phyloP scores from a whole-genome alignment of 2,329 filamentous ascomycete genomes.

The Fusarium sp. region DNA sequence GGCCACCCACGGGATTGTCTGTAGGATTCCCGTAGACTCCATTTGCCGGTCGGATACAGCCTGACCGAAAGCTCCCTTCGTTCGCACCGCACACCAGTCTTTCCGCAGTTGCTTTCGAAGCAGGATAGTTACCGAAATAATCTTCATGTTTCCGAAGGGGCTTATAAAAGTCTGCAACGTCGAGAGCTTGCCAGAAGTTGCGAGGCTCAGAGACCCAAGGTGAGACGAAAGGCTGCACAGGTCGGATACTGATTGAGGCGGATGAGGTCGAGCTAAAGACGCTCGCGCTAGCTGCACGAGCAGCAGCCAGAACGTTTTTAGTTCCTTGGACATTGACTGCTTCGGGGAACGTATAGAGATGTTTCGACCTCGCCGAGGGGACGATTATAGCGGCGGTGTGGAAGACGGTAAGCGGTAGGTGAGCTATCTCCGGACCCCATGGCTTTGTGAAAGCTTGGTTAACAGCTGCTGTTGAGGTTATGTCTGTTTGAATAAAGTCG shows the following conservation, averaged over 20 bases:
- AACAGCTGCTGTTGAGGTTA: background rate
- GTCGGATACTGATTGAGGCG: background rate
- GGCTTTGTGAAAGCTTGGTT: background rate
- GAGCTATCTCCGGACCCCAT: background rate
- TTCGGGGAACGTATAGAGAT: conserved; percentile 7
- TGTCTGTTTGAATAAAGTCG: conserved; percentile 8
- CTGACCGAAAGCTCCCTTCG: background rate
- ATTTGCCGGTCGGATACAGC: conserved; percentile 19
- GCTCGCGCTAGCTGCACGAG: background rate
- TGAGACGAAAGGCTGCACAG: conserved; percentile 1
- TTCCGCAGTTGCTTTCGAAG: conserved; percentile 3
- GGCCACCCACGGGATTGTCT: background rate
- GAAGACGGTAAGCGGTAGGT: conserved; percentile 12
- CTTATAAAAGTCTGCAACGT: background rate
- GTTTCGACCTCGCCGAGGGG: conserved; percentile 1
- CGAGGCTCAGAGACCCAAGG: background rate
- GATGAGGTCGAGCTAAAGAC: conserved; percentile 13
- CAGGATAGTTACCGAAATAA: conserved; percentile 4
- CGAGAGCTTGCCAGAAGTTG: conserved; percentile 7
- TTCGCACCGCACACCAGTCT: background rate
- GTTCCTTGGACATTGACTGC: conserved; percentile 11
- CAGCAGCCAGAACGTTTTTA: conserved; percentile 3
- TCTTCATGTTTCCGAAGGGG: background rate
- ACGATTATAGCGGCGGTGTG: conserved; percentile 10
- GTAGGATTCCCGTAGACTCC: conserved; percentile 6